Conservation (phyloP, 2,329 filamentous ascomycete species). For the Pestalotiopsis sp. region DNA sequence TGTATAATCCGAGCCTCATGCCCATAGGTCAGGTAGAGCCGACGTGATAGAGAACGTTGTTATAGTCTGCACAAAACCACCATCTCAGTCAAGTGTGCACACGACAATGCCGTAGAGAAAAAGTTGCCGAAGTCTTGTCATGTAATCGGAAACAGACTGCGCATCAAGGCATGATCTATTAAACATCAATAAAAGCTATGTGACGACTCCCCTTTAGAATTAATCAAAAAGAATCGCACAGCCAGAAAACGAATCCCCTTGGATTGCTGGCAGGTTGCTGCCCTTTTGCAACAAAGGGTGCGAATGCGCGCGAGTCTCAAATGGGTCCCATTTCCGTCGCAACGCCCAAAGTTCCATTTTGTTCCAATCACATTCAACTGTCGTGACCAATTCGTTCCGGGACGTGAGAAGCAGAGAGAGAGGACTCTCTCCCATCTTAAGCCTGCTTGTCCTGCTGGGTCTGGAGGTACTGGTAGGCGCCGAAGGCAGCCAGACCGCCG, state of each 20-base stretch:
- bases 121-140: neutral
- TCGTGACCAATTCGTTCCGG: slow-evolving; percentile 13
- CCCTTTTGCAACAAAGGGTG: neutral
- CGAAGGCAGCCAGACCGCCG: slow-evolving; percentile 77
- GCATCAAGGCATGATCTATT: slow-evolving; percentile 24
- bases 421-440: slow-evolving; percentile 16
- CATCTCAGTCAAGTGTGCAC: neutral
- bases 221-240: neutral
- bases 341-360: neutral
- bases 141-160: neutral
- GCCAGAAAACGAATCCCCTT: slow-evolving; percentile 18
- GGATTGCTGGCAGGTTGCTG: neutral
- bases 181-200: slow-evolving; percentile 24
- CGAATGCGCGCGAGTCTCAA: neutral
- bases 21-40: no score
- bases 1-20: no score
- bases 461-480: slow-evolving; percentile 85
- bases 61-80: slow-evolving; percentile 26
- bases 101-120: neutral
- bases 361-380: neutral
- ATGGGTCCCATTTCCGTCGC: slow-evolving; percentile 18
- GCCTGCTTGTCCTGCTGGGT: slow-evolving; percentile 43
- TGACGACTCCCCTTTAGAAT: slow-evolving; percentile 6
- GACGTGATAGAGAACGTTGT: no score
- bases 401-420: neutral